phyloP scores from a whole-genome alignment of 306 rosid genomes.

The Luffa aegyptiaca region DNA sequence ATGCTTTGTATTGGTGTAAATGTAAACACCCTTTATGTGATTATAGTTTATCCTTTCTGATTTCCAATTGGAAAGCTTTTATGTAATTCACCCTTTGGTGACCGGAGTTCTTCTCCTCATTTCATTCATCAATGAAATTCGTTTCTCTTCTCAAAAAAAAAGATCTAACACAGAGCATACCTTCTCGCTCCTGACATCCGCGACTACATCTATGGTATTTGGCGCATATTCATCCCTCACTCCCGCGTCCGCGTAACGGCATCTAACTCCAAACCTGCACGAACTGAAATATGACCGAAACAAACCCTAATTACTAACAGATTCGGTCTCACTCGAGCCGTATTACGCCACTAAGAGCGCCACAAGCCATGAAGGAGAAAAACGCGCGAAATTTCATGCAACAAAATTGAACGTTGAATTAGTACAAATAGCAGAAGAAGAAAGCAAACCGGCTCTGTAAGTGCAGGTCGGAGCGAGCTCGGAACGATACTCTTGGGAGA shows the following conservation, averaged over 20 bases:
- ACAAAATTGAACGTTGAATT: background rate
- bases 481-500: constrained; percentile 21
- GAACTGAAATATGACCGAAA: constrained; percentile 1
- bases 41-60: no score
- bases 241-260: constrained; percentile 53
- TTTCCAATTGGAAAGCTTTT: no score
- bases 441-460: constrained; percentile 35
- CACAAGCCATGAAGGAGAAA: background rate
- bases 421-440: background rate
- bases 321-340: background rate
- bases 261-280: constrained; percentile 44
- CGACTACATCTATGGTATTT: constrained; percentile 69
- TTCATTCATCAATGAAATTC: no score
- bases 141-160: no score
- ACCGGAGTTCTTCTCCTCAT: no score
- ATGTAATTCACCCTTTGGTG: no score
- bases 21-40: no score
- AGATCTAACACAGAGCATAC: constrained; percentile 20
- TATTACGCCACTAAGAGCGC: background rate
- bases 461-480: constrained; percentile 28
- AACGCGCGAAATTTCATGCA: background rate
- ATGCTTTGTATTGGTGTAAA: no score
- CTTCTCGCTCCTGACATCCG: constrained; percentile 65
- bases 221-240: constrained; percentile 26
- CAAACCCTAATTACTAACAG: background rate